Conservation (phyloP, 352 stramenopile species). For the Globisporangium radiosum region DNA sequence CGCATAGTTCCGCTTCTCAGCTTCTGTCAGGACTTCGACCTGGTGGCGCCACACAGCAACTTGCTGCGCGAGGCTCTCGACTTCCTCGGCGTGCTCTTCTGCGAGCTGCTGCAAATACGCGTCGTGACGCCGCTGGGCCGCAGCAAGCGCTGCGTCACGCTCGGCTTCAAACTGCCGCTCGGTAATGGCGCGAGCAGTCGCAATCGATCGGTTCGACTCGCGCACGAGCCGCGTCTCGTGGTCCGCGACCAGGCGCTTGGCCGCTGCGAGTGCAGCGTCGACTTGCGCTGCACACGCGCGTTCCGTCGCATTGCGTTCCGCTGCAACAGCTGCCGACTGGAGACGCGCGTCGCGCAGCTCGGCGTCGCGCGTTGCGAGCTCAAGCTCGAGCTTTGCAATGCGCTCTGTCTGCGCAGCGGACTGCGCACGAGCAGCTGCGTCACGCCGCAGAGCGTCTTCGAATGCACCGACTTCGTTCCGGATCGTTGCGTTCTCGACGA, state of each 20-base stretch:
- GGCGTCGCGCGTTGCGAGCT: too few species aligned
- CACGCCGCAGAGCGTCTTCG: conserved; percentile 36
- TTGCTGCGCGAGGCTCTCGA: conserved; percentile 76
- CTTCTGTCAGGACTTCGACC: conserved; percentile 77
- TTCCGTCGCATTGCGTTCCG: conserved; percentile 23
- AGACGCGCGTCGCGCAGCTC: too few species aligned
- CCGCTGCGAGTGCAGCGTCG: conserved; percentile 38
- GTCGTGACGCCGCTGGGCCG: conserved; percentile 58
- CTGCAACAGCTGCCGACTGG: conserved; percentile 13
- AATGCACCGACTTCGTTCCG: conserved; percentile 54
- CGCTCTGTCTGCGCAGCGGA: background rate
- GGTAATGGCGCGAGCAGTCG: conserved; percentile 45
- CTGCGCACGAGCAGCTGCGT: too few species aligned
- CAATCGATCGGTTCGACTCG: conserved; percentile 76
- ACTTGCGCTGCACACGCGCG: conserved; percentile 37
- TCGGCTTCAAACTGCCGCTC: conserved; percentile 49
- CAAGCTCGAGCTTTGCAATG: background rate
- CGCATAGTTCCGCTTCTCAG: conserved; percentile 72
- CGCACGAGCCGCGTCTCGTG: conserved; percentile 65
- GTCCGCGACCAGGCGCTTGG: conserved; percentile 38
- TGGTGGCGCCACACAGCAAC: conserved; percentile 79
- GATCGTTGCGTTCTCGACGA: conserved; percentile 73
- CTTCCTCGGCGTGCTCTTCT: conserved; percentile 77
- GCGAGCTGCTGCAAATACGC: conserved; percentile 73
- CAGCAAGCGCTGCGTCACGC: conserved; percentile 40